phyloP scores from a whole-genome alignment of 345 rosid genomes.

The Arabidopsis arenosa region DNA sequence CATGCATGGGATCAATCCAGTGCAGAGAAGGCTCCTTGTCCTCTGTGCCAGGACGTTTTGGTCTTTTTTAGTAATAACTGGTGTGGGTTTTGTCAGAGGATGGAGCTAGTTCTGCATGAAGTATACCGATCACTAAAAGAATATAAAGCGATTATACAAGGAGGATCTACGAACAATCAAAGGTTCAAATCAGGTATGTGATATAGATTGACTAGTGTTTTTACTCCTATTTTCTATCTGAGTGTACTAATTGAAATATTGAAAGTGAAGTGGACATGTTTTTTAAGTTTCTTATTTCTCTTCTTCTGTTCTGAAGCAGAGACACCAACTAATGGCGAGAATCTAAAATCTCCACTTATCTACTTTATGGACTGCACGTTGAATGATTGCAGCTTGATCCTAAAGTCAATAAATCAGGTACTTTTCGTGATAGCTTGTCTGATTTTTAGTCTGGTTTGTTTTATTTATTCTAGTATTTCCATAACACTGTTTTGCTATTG shows the following conservation, averaged over 20 bases:
- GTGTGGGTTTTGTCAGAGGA: slow-evolving; percentile 98
- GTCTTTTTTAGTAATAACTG: slow-evolving; percentile 84
- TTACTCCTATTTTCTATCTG: slow-evolving; percentile 3
- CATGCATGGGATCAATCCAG: slow-evolving; percentile 60
- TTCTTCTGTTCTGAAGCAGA: slow-evolving; percentile 31
- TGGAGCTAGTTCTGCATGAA: slow-evolving; percentile 89
- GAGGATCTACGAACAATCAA: slow-evolving; percentile 50
- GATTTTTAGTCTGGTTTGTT: slow-evolving; percentile 18
- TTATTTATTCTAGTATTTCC: slow-evolving; percentile 10
- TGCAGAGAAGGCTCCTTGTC: slow-evolving; percentile 45
- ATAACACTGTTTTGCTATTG: background rate
- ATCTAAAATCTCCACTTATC: slow-evolving; percentile 61
- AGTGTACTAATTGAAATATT: background rate
- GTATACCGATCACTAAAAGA: slow-evolving; percentile 70
- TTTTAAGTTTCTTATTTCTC: background rate
- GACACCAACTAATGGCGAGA: slow-evolving; percentile 26
- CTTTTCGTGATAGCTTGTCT: slow-evolving; percentile 23
- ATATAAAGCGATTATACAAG: slow-evolving; percentile 50
- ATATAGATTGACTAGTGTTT: background rate
- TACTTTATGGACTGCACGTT: slow-evolving; percentile 88
- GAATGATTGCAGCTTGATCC: slow-evolving; percentile 84
- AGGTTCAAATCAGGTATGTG: slow-evolving; percentile 50
- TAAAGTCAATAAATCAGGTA: slow-evolving; percentile 73
- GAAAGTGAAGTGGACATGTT: slow-evolving; percentile 15
- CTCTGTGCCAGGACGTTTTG: slow-evolving; percentile 74